Base-by-base conservation (phyloP, 169 alveolate species). In the Eimeria falciformis region DNA sequence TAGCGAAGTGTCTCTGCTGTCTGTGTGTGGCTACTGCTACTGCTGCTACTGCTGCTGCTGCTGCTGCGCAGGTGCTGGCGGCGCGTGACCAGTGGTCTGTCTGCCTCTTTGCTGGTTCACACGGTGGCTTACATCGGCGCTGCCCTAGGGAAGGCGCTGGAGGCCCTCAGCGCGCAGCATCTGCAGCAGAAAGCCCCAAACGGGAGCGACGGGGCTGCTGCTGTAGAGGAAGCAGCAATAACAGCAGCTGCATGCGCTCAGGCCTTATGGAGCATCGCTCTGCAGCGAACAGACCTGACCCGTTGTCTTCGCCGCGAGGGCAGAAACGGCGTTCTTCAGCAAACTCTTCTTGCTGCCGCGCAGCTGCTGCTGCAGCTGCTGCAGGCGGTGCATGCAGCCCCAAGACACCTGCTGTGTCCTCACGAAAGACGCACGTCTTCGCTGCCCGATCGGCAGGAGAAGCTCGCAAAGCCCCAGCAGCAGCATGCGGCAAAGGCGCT, bases 21-120 rank as follows among this genome's bases (percentile, higher is more conserved):
- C 18, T 7, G 17, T 37, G 25, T 14, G 46, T 12, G 9, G 9
- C 27, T 71, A 56, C 83, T 66, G 78, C 78, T 66, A 18, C 78
- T 66, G 78, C 40, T 66, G 77, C 77, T 66, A 12, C 77, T 66
- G 78, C 78, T 17, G 78, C 78, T 62, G 83, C 83, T 73, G 83
- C 83, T 40, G 83, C 83, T 73, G 83, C 58, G 83, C 83, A 73
- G 83, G 62, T 73, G 83, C 58, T 73, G 83, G 83, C 40, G 43
- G 23, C 25, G 40, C 25, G 5, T 73, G 29, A 62, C 37, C 37
- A 43, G n/a, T 12, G 83, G 83, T 27, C 29, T 73, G n/a, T 56
- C 83, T 11, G 58, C 18, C 6, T 29, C 17, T 40, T 73, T 73
- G 33, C 27, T 73, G 1, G 2, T 33, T 1, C 58, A 17, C 37